Evolutionary conservation across 1,139 yeast genomes (phyloP).

Genomic region (Zygosaccharomyces pseudobailii): DNA sequence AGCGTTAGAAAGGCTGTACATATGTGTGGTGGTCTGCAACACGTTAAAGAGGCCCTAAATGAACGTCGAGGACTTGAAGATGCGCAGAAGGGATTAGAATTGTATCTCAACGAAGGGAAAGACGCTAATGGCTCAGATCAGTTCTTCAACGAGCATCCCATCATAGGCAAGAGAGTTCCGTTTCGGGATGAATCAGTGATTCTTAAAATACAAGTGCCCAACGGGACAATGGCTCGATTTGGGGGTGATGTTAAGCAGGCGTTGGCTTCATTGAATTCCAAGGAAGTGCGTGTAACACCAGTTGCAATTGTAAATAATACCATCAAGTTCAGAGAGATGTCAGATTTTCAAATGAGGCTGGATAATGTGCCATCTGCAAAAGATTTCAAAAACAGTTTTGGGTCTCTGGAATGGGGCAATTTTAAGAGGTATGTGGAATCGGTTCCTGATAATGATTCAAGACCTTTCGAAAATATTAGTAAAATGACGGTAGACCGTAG

Average conservation of each 20-base stretch:
- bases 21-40: constrained; percentile 71
- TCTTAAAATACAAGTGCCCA: constrained; percentile 67
- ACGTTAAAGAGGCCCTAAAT: constrained; percentile 37
- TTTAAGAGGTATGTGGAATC: constrained; percentile 40
- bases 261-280: constrained; percentile 33
- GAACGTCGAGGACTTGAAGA: constrained; percentile 42
- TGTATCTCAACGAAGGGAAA: constrained; percentile 38
- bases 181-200: constrained; percentile 56
- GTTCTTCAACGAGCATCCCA: constrained; percentile 66
- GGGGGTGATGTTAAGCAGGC: constrained; percentile 51
- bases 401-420: constrained; percentile 29
- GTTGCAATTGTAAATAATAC: constrained; percentile 66
- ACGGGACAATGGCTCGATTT: constrained; percentile 45
- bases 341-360: constrained; percentile 78
- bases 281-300: constrained; percentile 48
- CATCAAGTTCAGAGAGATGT: constrained; percentile 75
- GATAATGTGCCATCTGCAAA: constrained; percentile 49
- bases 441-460: constrained; percentile 39
- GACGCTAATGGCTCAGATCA: constrained; percentile 14
- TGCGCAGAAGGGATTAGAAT: constrained; percentile 59
- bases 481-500: constrained; percentile 32
- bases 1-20: constrained; percentile 58
- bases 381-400: constrained; percentile 36
- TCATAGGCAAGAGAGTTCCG: constrained; percentile 46
- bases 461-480: constrained; percentile 30